These are phyloP conservation scores for Dactylella cylindrospora DNA, from an alignment of 2,329 filamentous ascomycete genomes.

Conservation along the genomic window DNA sequence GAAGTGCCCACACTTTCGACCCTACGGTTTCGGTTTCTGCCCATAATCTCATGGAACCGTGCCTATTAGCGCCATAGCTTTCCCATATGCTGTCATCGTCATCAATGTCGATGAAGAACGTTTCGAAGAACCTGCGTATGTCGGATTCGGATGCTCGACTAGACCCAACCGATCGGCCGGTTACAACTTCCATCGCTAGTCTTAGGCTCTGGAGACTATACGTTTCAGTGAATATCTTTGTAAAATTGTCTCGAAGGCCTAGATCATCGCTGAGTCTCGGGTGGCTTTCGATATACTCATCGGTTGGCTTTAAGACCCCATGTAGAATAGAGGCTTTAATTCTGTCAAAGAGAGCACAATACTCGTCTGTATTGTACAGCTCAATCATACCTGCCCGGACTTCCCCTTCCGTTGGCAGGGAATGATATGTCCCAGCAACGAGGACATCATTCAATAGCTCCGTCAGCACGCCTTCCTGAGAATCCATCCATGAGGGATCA, in stretches of 20 bases:
- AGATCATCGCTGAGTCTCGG: conserved; percentile 56
- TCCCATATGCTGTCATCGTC: conserved; percentile 11
- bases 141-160: neutral
- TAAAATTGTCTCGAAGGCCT: conserved; percentile 61
- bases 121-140: conserved; percentile 45
- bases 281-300: conserved; percentile 13
- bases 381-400: conserved; percentile 8
- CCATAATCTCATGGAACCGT: conserved; percentile 26
- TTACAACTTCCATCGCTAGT: conserved; percentile 61
- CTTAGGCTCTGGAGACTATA: conserved; percentile 59
- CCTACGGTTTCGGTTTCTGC: conserved; percentile 49
- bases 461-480: conserved; percentile 26
- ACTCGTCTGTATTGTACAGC: conserved; percentile 18
- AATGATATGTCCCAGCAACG: neutral
- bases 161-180: conserved; percentile 58
- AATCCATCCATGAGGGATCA: conserved; percentile 16
- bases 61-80: conserved; percentile 21
- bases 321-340: conserved; percentile 37
- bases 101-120: conserved; percentile 39
- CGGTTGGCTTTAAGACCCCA: conserved; percentile 25
- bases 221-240: conserved; percentile 61
- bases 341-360: conserved; percentile 23
- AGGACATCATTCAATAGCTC: conserved; percentile 22
- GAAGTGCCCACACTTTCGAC: conserved; percentile 53
- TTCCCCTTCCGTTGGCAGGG: neutral